Evolutionary conservation across 2,329 filamentous ascomycete species (phyloP), one percentile per base, ranked within the genome.

Genomic region (Colletotrichum chrysophilum): DNA sequence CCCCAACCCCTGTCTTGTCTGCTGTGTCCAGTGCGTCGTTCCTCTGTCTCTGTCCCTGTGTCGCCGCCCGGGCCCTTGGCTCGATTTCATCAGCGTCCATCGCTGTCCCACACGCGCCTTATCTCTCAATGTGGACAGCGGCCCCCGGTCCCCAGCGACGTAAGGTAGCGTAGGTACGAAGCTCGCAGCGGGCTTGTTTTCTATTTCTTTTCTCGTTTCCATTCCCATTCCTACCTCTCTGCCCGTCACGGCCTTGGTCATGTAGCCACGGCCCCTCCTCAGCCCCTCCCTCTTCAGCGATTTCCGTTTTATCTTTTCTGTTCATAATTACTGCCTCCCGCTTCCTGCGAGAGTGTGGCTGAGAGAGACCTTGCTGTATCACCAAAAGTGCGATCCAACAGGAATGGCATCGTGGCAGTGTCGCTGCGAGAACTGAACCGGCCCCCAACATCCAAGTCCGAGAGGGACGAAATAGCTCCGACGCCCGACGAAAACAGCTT

Each of bases 81-180:
- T 75, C 70, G 38, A 75, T 73, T 75, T 73, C 70, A 65, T 21
- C 69, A 75, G 70, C 64, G 58, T 68, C 70, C 64, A 72, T 30
- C 70, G 58, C 56, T 68, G 73, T 75, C 73, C 70, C 73, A 75
- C 70, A 65, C 70, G 16, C 64, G 58, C 58, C 73, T 75, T 75
- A 73, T 75, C 73, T 75, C 61, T 64, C 13, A 32, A 18, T 72
- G 26, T 75, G 32, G 70, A 61, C 56, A 75, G 14, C 73, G 60
- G 10, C 62, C 72, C 69, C 62, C 56, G 34, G 73, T 71, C 64
- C 70, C 38, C 32, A 34, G 52, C 70, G 56, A 73, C 62, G 58
- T 68, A 21, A 52, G 43, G 43, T 52, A 52, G 43, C 10, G 43
- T 52, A 52, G 13, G 55, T 26, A 58, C 55, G 21, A 28, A 67